Evolutionary conservation across 306 rosid species (phyloP).

Genomic region (Mimosa bimucronata): DNA sequence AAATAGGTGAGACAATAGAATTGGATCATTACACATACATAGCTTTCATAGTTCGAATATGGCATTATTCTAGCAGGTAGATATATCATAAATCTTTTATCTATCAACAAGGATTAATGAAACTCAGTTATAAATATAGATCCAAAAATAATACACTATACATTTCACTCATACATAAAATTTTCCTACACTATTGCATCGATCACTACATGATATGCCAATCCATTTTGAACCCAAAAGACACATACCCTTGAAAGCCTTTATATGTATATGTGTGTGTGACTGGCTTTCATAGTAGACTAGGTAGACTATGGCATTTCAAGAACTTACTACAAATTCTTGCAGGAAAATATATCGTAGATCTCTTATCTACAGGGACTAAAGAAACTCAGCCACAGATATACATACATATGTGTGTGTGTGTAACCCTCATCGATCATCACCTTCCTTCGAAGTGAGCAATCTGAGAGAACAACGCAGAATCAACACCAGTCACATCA

Average conservation of each 20-base stretch:
- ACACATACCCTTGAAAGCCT: not conserved
- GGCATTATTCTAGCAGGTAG: too few species aligned
- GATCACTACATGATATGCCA: not conserved
- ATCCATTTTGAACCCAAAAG: not conserved
- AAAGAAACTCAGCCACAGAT: not conserved
- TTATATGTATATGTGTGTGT: too few species aligned
- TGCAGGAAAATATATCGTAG: not conserved
- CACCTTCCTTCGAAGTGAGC: conserved; percentile 53
- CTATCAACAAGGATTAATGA: too few species aligned
- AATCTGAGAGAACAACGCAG: conserved; percentile 52
- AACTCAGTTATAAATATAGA: too few species aligned
- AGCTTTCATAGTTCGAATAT: too few species aligned
- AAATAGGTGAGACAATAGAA: too few species aligned
- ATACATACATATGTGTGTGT: not conserved
- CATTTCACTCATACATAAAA: too few species aligned
- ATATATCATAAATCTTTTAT: too few species aligned
- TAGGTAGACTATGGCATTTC: not conserved
- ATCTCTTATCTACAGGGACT: not conserved
- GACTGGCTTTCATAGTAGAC: not conserved
- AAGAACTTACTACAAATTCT: not conserved
- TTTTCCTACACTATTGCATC: not conserved
- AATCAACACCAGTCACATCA: conserved; percentile 25
- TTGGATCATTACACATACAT: too few species aligned
- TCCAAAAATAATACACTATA: too few species aligned
- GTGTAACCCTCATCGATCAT: not conserved